These are phyloP conservation scores for Xanthoparmelia taractica DNA, from an alignment of 495 filamentous ascomycete genomes.

Conservation along the genomic window DNA sequence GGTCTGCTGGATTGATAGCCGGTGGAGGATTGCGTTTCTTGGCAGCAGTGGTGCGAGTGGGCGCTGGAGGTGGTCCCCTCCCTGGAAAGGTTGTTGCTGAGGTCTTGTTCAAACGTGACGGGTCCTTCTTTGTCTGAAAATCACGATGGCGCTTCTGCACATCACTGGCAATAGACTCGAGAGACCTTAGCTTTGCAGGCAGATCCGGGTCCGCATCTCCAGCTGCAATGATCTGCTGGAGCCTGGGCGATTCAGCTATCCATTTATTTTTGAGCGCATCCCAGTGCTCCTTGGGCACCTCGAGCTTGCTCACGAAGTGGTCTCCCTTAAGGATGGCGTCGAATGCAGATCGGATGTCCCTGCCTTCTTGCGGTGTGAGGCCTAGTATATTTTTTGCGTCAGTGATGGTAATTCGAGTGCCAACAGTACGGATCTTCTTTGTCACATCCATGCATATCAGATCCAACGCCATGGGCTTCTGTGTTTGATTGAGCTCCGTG, in stretches of 20 bases:
- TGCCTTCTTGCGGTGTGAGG: conserved; percentile 63
- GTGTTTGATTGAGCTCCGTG: conserved; percentile 46
- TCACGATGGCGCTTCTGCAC: conserved; percentile 67
- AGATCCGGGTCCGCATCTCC: conserved; percentile 46
- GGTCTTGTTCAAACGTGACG: conserved; percentile 26
- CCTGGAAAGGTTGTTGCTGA: neutral
- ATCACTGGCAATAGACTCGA: conserved; percentile 64
- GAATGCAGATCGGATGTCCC: conserved; percentile 57
- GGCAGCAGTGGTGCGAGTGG: neutral
- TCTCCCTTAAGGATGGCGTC: conserved; percentile 59
- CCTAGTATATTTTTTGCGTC: conserved; percentile 67
- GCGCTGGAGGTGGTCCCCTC: neutral
- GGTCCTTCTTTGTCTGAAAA: conserved; percentile 54
- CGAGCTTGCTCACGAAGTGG: conserved; percentile 65
- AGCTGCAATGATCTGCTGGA: conserved; percentile 48
- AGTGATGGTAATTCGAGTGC: conserved; percentile 56
- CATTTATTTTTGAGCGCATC: conserved; percentile 60
- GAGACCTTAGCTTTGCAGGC: conserved; percentile 51
- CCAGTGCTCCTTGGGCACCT: conserved; percentile 66
- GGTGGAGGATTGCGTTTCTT: neutral
- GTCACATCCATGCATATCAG: conserved; percentile 75
- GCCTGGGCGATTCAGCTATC: conserved; percentile 50
- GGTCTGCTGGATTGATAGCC: neutral
- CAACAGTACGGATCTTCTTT: conserved; percentile 62
- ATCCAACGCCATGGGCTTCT: conserved; percentile 58